Evolutionary conservation across 2,329 filamentous ascomycete genomes (phyloP), one percentile per base, ranked within the genome.

Genomic region (Metarhizium sp.): DNA sequence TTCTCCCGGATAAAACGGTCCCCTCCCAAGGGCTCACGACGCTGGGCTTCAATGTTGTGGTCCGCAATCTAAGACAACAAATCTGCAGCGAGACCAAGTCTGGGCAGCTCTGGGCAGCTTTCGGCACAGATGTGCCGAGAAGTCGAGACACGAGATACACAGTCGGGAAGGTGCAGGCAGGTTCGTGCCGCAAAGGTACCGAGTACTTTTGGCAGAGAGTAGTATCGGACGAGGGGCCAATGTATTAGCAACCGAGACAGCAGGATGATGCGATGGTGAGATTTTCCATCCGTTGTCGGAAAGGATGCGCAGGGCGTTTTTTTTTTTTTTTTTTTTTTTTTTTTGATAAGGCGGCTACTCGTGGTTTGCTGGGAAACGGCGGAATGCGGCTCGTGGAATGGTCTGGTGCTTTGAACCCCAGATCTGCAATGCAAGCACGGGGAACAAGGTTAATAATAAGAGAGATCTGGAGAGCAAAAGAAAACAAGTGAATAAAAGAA

Each of bases 81-180:
- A 50, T 48, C 46, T 55, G 50, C 47, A 53, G 40, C 53, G 40
- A 53, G 46, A 57, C 56, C 38, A 40, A 16, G 38, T 40, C 38
- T 40, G 38, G 38, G 38, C 38, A 30, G 52, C 25, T 52, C 50
- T 51, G 53, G 40, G 6, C 56, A 51, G 20, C 45, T 47, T 53
- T 51, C 56, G 56, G 56, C 56, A 57, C 56, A 51, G 32, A 36
- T 34, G 50, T 57, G 56, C 53, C 56, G 56, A 57, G 51, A 25
- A 16, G 52, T 50, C 50, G 53, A 55, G 53, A 55, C 51, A 55
- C 53, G 47, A 49, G 50, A 48, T n/a, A 42, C 50, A 55, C 53
- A 20, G 34, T 16, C 56, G 56, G 56, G 56, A 57, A 55, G 47
- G 53, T 49, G 56, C 56, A 57, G 56, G 45, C 38, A 29, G 45